A percentile compares a stretch with the other conserved stretches of the same genome.
phyloP scores from a whole-genome alignment of 176 grass and related monocot genomes.

The Rhynchospora pubera region DNA sequence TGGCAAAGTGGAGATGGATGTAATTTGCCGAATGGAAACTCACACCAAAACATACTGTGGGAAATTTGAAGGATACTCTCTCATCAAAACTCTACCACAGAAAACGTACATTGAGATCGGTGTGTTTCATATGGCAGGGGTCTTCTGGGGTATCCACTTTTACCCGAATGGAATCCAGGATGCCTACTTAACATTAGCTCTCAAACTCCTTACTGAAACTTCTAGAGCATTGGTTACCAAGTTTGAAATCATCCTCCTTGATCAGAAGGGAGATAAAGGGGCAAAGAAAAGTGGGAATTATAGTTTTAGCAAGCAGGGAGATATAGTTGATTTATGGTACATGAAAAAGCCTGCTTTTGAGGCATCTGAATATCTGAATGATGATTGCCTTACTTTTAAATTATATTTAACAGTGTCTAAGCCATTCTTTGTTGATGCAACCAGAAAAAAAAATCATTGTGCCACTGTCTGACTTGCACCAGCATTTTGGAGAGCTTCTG shows the following conservation, averaged over 20 bases:
- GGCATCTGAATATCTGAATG: not conserved
- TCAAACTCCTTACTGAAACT: not conserved
- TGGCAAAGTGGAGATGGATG: too few species aligned
- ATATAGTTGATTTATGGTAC: not conserved
- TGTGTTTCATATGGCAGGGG: too few species aligned
- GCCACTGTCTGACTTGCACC: not conserved
- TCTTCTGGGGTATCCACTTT: too few species aligned
- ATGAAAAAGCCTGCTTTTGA: not conserved
- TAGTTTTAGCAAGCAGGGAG: not conserved
- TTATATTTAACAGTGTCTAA: slow-evolving; percentile 12
- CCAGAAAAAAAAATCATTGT: not conserved
- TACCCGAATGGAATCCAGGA: too few species aligned
- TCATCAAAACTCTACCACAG: too few species aligned
- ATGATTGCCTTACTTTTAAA: slow-evolving; percentile 20
- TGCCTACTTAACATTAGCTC: not conserved
- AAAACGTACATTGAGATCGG: too few species aligned
- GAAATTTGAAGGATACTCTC: too few species aligned
- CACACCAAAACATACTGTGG: too few species aligned
- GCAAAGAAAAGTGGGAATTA: not conserved
- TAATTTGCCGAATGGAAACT: too few species aligned
- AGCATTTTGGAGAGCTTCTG: slow-evolving; percentile 19
- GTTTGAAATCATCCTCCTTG: not conserved
- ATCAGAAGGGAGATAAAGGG: not conserved
- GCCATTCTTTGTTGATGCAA: not conserved
- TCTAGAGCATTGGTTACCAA: not conserved